A percentile compares a stretch with the other conserved stretches of the same genome.
These are phyloP conservation scores for Thermothielavioides terrestris DNA, from an alignment of 495 filamentous ascomycete genomes.

Conservation along the genomic window DNA sequence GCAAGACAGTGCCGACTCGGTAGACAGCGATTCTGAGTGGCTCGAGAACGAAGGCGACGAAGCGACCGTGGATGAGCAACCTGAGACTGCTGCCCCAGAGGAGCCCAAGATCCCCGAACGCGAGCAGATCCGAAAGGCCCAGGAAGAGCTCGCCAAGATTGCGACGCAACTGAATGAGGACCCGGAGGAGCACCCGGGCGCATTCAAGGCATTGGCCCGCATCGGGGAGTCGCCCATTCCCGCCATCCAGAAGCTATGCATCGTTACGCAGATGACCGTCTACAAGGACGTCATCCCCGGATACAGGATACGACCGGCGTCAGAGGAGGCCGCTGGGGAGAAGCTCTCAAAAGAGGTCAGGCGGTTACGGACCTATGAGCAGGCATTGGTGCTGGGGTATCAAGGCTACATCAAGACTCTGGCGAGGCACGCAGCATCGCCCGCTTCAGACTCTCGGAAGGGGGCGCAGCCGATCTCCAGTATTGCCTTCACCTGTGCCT, in stretches of 20 bases:
- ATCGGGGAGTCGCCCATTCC: conserved; percentile 60
- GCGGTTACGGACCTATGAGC: conserved; percentile 71
- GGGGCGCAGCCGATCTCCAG: conserved; percentile 42
- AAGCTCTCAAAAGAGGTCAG: conserved; percentile 90
- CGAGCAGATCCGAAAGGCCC: conserved; percentile 74
- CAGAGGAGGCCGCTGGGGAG: conserved; percentile 58
- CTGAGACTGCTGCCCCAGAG: conserved; percentile 33
- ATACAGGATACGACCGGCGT: conserved; percentile 79
- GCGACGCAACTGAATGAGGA: conserved; percentile 79
- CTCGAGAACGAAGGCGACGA: conserved; percentile 40
- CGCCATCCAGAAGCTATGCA: conserved; percentile 71
- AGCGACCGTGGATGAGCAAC: conserved; percentile 32
- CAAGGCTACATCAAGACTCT: conserved; percentile 73
- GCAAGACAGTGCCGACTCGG: conserved; percentile 38
- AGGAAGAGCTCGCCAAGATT: conserved; percentile 83
- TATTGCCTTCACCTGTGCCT: conserved; percentile 78
- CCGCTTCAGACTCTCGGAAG: conserved; percentile 24
- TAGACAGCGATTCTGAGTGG: conserved; percentile 48
- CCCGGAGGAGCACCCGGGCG: conserved; percentile 77
- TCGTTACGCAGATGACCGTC: conserved; percentile 80
- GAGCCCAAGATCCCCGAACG: conserved; percentile 57
- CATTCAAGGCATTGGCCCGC: conserved; percentile 67
- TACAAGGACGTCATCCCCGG: conserved; percentile 95
- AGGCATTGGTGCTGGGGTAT: conserved; percentile 71
- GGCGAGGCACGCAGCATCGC: conserved; percentile 48